A percentile compares a stretch with the other conserved stretches of the same genome.
These are phyloP conservation scores for Leccinum sublutescens DNA, from an alignment of 768 basidiomycete genomes.

Conservation along the genomic window DNA sequence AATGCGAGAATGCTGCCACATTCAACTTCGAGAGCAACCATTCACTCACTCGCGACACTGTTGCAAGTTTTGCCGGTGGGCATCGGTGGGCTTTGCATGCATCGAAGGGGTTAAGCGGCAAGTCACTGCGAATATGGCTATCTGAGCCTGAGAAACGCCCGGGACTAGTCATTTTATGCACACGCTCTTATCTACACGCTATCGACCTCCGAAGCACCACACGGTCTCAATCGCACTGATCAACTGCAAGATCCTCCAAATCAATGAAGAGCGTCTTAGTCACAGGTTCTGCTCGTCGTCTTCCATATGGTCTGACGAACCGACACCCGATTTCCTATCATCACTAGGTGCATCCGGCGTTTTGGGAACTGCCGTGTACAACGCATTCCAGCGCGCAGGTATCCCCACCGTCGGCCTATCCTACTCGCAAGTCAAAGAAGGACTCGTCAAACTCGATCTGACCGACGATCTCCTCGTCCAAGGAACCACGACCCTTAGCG, in stretches of 20 bases:
- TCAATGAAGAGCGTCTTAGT: conserved; percentile 50
- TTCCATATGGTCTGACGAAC: conserved; percentile 12
- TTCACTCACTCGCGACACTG: too few species aligned
- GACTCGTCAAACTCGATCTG: conserved; percentile 64
- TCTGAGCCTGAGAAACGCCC: not conserved
- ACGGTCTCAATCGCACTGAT: not conserved
- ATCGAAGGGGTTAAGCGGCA: not conserved
- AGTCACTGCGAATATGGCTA: not conserved
- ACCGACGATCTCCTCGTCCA: conserved; percentile 41
- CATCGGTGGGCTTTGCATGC: not conserved
- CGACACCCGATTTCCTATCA: not conserved
- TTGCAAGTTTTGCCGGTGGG: not conserved
- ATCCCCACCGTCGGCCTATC: conserved; percentile 67
- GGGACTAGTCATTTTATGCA: not conserved
- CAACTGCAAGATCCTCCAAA: not conserved
- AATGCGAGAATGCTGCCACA: too few species aligned
- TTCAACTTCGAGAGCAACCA: not conserved
- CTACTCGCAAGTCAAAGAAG: conserved; percentile 58
- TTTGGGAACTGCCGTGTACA: conserved; percentile 75
- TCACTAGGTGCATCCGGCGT: conserved; percentile 84
- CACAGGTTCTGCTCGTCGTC: conserved; percentile 42
- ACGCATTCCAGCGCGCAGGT: conserved; percentile 52
- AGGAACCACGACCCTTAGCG: conserved; percentile 44
- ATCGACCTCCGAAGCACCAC: too few species aligned
- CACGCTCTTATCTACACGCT: too few species aligned